Percentiles rank a stretch among this genome's conserved stretches.
These are phyloP conservation scores for Gaillardinia entomophila DNA, from an alignment of 805 yeast genomes.

Conservation along the genomic window DNA sequence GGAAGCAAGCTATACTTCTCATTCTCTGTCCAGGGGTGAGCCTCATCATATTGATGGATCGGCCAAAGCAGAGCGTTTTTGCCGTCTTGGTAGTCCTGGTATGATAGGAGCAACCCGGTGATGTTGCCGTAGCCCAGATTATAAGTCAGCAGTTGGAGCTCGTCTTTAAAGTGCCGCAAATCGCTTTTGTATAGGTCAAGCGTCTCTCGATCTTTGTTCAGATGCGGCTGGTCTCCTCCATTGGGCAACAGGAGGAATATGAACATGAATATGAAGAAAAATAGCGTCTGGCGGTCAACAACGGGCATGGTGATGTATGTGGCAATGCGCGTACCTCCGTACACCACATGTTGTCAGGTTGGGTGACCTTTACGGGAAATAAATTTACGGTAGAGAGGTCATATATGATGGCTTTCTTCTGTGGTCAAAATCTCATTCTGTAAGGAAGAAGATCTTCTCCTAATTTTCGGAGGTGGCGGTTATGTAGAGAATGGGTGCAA, in stretches of 20 bases:
- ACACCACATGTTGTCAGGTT: too few species aligned
- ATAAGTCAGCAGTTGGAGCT: slow-evolving; percentile 38
- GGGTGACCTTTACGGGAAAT: too few species aligned
- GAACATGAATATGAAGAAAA: slow-evolving; percentile 30
- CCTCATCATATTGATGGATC: slow-evolving; percentile 37
- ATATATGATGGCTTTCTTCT: too few species aligned
- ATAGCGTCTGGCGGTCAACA: slow-evolving; percentile 28
- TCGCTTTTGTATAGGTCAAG: slow-evolving; percentile 18
- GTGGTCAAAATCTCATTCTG: too few species aligned
- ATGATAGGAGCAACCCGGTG: slow-evolving; percentile 67
- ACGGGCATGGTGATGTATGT: too few species aligned
- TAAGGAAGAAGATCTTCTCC: too few species aligned
- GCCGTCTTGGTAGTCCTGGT: slow-evolving; percentile 48
- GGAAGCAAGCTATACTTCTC: slow-evolving; percentile 58
- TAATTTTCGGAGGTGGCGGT: too few species aligned
- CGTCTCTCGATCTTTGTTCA: slow-evolving; percentile 19
- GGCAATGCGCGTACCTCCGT: too few species aligned
- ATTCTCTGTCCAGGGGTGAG: slow-evolving; percentile 40
- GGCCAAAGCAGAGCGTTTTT: slow-evolving; percentile 53
- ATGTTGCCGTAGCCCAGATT: slow-evolving; percentile 58
- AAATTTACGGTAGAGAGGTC: too few species aligned
- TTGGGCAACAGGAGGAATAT: slow-evolving; percentile 27
- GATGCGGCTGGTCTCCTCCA: slow-evolving; percentile 23
- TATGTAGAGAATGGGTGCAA: too few species aligned
- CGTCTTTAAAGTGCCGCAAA: slow-evolving; percentile 10